Percentiles rank a stretch among this genome's conserved stretches.
Conservation (phyloP, 169 alveolate genomes). For the Cryptosporidium muris region DNA sequence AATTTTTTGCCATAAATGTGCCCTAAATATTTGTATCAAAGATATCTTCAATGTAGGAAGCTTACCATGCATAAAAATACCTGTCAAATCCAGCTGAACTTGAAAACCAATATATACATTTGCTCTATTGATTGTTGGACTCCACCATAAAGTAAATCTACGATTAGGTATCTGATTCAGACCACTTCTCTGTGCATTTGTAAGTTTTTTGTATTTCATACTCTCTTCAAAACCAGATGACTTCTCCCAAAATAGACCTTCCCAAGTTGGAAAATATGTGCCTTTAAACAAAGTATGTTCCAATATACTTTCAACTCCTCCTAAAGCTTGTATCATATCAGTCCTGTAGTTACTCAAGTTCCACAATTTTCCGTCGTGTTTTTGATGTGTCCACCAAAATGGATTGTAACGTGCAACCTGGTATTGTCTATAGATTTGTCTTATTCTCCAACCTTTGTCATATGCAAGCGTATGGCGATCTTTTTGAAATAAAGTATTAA, state of each 20-base stretch:
- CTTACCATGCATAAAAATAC: conserved; percentile 99
- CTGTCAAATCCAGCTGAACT: conserved; percentile 99
- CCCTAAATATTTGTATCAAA: conserved; percentile 98
- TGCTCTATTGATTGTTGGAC: conserved; percentile 99
- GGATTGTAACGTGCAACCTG: conserved; percentile 96
- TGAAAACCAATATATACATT: conserved; percentile 99
- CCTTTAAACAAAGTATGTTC: conserved; percentile 99
- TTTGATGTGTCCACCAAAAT: conserved; percentile 99
- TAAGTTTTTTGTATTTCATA: conserved; percentile 98
- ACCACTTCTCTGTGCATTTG: conserved; percentile 99
- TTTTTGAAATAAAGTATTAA: conserved; percentile 99
- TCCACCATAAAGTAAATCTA: conserved; percentile 99
- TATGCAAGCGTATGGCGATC: conserved; percentile 99
- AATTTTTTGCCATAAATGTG: conserved; percentile 99
- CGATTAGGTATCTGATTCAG: conserved; percentile 99
- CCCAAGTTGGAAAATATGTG: conserved; percentile 99
- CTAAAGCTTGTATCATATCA: conserved; percentile 99
- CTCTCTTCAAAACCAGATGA: conserved; percentile 99
- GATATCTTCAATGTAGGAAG: conserved; percentile 99
- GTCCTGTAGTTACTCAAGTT: conserved; percentile 99
- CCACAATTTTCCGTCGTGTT: conserved; percentile 99
- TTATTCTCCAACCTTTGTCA: conserved; percentile 99
- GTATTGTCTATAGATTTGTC: conserved; percentile 97
- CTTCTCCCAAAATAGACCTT: conserved; percentile 99
- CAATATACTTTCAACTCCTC: conserved; percentile 99